A percentile compares a stretch with the other conserved stretches of the same genome.
These are phyloP conservation scores for Hippophae gyantsensis DNA, from an alignment of 306 rosid species.

Conservation along the genomic window DNA sequence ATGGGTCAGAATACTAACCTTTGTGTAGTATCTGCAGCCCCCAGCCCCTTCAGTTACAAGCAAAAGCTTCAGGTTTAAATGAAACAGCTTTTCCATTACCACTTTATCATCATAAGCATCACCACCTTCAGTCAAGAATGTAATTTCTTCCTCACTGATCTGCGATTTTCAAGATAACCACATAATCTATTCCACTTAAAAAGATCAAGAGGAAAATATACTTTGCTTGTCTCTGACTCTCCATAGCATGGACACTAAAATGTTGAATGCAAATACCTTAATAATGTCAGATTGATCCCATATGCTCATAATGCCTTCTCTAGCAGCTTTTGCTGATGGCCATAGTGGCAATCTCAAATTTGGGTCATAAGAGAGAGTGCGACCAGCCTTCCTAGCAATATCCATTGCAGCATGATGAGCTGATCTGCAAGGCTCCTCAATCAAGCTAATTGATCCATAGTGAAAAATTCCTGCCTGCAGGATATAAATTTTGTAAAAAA, in stretches of 20 bases:
- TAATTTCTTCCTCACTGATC: slow-evolving; percentile 46
- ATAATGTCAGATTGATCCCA: slow-evolving; percentile 70
- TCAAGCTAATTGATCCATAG: slow-evolving; percentile 86
- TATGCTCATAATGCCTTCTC: slow-evolving; percentile 57
- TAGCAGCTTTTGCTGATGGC: slow-evolving; percentile 68
- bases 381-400: slow-evolving; percentile 52
- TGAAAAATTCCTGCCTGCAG: slow-evolving; percentile 63
- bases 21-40: slow-evolving; percentile 67
- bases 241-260: background rate
- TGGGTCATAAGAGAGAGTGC: slow-evolving; percentile 72
- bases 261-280: slow-evolving; percentile 32
- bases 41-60: slow-evolving; percentile 44
- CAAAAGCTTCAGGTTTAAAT: slow-evolving; percentile 50
- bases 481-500: slow-evolving; percentile 21
- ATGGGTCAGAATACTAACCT: slow-evolving; percentile 23
- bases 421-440: slow-evolving; percentile 67
- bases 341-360: slow-evolving; percentile 77
- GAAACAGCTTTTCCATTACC: slow-evolving; percentile 44
- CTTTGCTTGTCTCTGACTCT: no score
- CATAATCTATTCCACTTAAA: background rate
- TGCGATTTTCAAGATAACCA: slow-evolving; percentile 16
- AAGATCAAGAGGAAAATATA: no score
- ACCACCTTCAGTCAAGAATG: slow-evolving; percentile 40
- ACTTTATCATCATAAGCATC: slow-evolving; percentile 50
- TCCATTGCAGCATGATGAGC: slow-evolving; percentile 71